phyloP scores from a whole-genome alignment of 495 filamentous ascomycete species.

The Annulohypoxylon nitens region DNA sequence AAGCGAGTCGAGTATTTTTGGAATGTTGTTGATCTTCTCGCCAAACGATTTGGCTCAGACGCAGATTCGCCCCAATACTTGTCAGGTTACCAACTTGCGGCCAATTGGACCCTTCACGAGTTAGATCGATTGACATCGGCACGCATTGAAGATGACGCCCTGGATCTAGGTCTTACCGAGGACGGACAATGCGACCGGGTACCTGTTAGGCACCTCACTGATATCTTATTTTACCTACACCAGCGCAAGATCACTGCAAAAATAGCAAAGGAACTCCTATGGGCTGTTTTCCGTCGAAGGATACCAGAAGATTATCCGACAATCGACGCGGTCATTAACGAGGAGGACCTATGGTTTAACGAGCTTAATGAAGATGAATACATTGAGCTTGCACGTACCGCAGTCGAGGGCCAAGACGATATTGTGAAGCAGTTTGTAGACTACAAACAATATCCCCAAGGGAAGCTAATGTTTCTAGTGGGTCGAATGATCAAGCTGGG shows the following conservation, averaged over 20 bases:
- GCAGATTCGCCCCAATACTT: slow-evolving; percentile 35
- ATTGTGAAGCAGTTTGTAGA: slow-evolving; percentile 78
- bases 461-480: slow-evolving; percentile 88
- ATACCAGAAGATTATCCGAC: slow-evolving; percentile 61
- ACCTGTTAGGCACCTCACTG: slow-evolving; percentile 70
- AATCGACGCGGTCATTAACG: slow-evolving; percentile 71
- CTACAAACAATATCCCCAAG: slow-evolving; percentile 69
- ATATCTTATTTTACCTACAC: slow-evolving; percentile 74
- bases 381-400: slow-evolving; percentile 62
- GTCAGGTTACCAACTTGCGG: slow-evolving; percentile 58
- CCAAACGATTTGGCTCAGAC: slow-evolving; percentile 55
- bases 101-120: slow-evolving; percentile 86
- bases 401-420: slow-evolving; percentile 66
- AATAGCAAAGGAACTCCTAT: slow-evolving; percentile 80
- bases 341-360: slow-evolving; percentile 73
- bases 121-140: slow-evolving; percentile 76
- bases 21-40: slow-evolving; percentile 72
- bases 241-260: slow-evolving; percentile 77
- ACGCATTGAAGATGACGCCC: slow-evolving; percentile 51
- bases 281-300: slow-evolving; percentile 63
- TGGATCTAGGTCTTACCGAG: slow-evolving; percentile 55
- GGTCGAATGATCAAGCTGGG: slow-evolving; percentile 89
- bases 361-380: slow-evolving; percentile 74
- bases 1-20: slow-evolving; percentile 86
- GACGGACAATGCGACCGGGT: slow-evolving; percentile 65